Percentiles rank a stretch among this genome's conserved stretches.
Evolutionary conservation across 2,329 filamentous ascomycete species (phyloP).

Genomic region (Diaporthe velutina): DNA sequence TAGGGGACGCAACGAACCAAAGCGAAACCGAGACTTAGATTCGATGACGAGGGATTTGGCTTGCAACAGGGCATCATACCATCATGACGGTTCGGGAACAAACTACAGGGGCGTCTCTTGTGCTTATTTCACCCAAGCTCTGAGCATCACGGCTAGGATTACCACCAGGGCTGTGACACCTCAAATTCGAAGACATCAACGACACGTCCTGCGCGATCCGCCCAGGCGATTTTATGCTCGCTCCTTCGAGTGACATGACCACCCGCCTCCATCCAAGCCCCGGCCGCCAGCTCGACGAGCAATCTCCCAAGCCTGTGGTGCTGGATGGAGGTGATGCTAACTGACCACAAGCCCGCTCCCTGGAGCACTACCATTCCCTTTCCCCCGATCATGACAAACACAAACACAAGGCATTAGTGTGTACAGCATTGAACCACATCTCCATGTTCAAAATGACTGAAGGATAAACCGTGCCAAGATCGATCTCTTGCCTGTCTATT

Average conservation of each 20-base stretch:
- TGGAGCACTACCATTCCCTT: too few species aligned
- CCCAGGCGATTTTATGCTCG: slow-evolving; percentile 8
- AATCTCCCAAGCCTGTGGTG: slow-evolving; percentile 7
- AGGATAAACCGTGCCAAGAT: slow-evolving; percentile 71
- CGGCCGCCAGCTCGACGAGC: slow-evolving; percentile 1
- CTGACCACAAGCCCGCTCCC: not conserved
- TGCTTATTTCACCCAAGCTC: slow-evolving; percentile 34
- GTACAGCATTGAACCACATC: slow-evolving; percentile 67
- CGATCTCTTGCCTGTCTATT: slow-evolving; percentile 62
- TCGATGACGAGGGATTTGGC: slow-evolving; percentile 37
- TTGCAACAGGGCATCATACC: slow-evolving; percentile 33
- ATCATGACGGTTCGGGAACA: slow-evolving; percentile 38
- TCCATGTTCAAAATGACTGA: slow-evolving; percentile 66
- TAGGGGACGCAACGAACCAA: slow-evolving; percentile 57
- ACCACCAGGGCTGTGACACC: slow-evolving; percentile 35
- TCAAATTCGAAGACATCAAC: slow-evolving; percentile 39
- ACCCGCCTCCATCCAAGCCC: slow-evolving; percentile 27
- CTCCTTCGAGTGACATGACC: slow-evolving; percentile 37
- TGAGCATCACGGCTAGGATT: slow-evolving; percentile 34
- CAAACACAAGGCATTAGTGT: slow-evolving; percentile 66
- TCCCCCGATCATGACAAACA: not conserved
- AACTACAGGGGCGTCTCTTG: slow-evolving; percentile 39
- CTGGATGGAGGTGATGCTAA: slow-evolving; percentile 17
- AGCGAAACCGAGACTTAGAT: slow-evolving; percentile 43
- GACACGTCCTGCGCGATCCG: slow-evolving; percentile 12